phyloP scores from a whole-genome alignment of 2,329 filamentous ascomycete genomes.

The Colletotrichum euphorbiae region DNA sequence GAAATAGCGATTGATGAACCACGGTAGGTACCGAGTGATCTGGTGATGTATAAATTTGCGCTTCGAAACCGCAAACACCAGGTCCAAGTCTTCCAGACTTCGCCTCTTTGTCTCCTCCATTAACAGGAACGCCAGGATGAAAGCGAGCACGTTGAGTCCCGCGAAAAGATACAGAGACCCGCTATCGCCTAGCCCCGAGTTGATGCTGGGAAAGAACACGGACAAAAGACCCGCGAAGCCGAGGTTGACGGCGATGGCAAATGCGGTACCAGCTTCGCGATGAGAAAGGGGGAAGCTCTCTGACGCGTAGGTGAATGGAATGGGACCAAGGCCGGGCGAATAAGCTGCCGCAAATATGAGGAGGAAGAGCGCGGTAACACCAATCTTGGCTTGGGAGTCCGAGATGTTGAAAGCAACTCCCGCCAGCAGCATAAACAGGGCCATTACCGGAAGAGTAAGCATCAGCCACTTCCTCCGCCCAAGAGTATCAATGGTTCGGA shows the following conservation, averaged over 20 bases:
- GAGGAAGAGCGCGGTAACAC: constrained; percentile 52
- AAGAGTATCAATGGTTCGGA: constrained; percentile 54
- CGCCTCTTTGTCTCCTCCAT: constrained; percentile 57
- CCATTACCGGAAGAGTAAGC: constrained; percentile 57
- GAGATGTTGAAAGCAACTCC: constrained; percentile 49
- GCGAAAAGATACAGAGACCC: constrained; percentile 59
- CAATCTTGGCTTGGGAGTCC: constrained; percentile 41
- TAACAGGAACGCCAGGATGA: constrained; percentile 58
- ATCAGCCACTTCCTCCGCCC: constrained; percentile 58
- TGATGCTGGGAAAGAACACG: constrained; percentile 53
- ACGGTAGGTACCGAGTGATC: constrained; percentile 49
- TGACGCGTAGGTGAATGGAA: constrained; percentile 62
- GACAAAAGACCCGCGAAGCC: constrained; percentile 60
- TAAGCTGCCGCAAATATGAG: constrained; percentile 57
- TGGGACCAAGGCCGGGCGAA: constrained; percentile 57
- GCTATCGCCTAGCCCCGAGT: constrained; percentile 44
- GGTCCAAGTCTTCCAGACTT: constrained; percentile 55
- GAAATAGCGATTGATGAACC: constrained; percentile 47
- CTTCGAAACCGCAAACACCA: constrained; percentile 54
- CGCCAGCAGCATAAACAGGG: constrained; percentile 54
- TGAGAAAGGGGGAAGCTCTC: constrained; percentile 63
- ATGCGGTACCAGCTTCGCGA: constrained; percentile 61
- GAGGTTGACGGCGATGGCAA: constrained; percentile 61
- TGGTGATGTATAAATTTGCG: constrained; percentile 53
- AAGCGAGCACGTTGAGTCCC: constrained; percentile 58